Base-by-base conservation (phyloP, 2,329 filamentous ascomycete species). In the Penicillium sp. region DNA sequence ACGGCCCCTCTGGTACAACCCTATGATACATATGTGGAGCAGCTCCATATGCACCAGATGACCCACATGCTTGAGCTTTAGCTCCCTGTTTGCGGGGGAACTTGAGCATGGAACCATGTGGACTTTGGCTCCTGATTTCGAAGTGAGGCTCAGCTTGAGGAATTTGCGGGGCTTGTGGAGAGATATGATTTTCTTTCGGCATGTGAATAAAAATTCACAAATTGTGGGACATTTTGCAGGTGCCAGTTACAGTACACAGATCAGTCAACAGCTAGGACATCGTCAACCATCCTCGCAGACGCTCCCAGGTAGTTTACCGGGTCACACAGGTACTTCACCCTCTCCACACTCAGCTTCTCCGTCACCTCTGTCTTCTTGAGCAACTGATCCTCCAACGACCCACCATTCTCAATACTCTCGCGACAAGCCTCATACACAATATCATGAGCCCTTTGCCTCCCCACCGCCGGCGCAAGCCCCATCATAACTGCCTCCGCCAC, bases 401-500 rank as follows among this genome's bases (percentile, higher is more conserved):
- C 73, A 15, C 78, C 71, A 19, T 72, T 76, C 66, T 85, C 83
- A 57, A 83, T 84, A 48, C 79, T 79, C 64, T 77, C 74, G 63
- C 79, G 80, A 67, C 85, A 87, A 2, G 83, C 83, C 63, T 81
- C 80, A 53, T 87, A 87, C 2, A 87, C 84, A 44, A 85, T 75
- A 66, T 86, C 84, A 69, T 86, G 85, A 2, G 84, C 84, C 19
- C 79, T 76, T 62, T 84, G 82, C 15, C 85, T 76, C 8, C 85
- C 84, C 46, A 84, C 73, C 71, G 81, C 74, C 17, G 79, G 77
- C n/a, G 84, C 85, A 54, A 87, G 75, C 1, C 79, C 81, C 85
- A 87, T 86, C 84, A 87, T 86, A n/a, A 87, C 83, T 2, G 85
- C 84, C 73, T 87, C 85, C 0, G 79, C 84, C 13, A 86, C 84